Percentiles rank a stretch among this genome's conserved stretches.
Evolutionary conservation across 2,329 filamentous ascomycete species (phyloP).

Genomic region (Coniochaeta prunicola): DNA sequence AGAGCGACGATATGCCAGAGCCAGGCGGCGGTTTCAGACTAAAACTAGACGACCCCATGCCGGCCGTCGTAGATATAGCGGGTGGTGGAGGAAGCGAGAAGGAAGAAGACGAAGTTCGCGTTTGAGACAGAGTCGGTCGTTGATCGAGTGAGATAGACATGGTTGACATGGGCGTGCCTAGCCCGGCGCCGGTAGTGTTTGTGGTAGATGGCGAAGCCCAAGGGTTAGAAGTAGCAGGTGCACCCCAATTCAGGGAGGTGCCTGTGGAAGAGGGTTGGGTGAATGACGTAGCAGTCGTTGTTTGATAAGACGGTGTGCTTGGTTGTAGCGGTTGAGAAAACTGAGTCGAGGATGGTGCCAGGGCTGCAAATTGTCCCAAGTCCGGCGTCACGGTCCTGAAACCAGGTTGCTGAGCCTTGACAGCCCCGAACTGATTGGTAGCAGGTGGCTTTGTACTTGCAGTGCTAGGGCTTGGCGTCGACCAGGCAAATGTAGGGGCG

Average conservation of each 20-base stretch:
- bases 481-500: constrained; percentile 56
- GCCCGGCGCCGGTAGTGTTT: constrained; percentile 27
- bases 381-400: constrained; percentile 56
- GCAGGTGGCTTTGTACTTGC: constrained; percentile 16
- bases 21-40: constrained; percentile 39
- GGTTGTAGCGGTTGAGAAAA: constrained; percentile 55
- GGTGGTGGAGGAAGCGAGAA: constrained; percentile 55
- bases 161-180: constrained; percentile 37
- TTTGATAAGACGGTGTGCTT: constrained; percentile 13
- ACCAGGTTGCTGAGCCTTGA: constrained; percentile 30
- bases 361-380: constrained; percentile 43
- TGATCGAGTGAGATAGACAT: constrained; percentile 37
- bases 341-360: constrained; percentile 54
- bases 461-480: constrained; percentile 43
- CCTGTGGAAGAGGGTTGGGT: constrained; percentile 13
- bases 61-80: constrained; percentile 14
- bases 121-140: constrained; percentile 26
- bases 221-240: constrained; percentile 33
- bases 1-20: background rate
- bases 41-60: constrained; percentile 29
- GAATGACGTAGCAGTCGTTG: constrained; percentile 8
- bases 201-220: constrained; percentile 36
- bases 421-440: constrained; percentile 22
- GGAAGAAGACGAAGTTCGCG: constrained; percentile 44
- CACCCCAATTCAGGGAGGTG: constrained; percentile 44